Conservation (phyloP, 2,329 filamentous ascomycete species). For the Trichoderma arundinaceum region DNA sequence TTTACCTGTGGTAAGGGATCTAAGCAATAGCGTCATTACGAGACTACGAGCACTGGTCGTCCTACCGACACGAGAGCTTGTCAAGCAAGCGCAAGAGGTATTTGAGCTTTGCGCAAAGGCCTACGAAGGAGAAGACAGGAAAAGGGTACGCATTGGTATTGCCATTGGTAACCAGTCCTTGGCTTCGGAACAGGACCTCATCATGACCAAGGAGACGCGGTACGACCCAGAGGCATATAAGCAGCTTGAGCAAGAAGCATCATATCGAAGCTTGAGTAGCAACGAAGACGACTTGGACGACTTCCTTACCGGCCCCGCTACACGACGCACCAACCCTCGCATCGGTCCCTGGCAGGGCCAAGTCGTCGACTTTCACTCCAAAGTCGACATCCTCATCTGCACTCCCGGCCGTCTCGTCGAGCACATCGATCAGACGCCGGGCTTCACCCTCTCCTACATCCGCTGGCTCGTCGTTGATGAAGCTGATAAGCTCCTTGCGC, state of each 20-base stretch:
- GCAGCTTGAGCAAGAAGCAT: conserved; percentile 37
- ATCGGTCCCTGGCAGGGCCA: conserved; percentile 52
- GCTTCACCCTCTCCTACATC: conserved; percentile 78
- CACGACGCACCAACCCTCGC: conserved; percentile 39
- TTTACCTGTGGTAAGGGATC: conserved; percentile 78
- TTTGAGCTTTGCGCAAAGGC: conserved; percentile 75
- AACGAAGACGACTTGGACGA: conserved; percentile 36
- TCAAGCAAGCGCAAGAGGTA: conserved; percentile 80
- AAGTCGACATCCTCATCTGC: conserved; percentile 86
- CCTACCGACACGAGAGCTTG: conserved; percentile 88
- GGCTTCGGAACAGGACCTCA: conserved; percentile 61
- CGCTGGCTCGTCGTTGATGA: conserved; percentile 93
- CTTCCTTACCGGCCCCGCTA: conserved; percentile 28
- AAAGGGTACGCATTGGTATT: conserved; percentile 77
- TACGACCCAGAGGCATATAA: conserved; percentile 68
- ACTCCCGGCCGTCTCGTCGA: conserved; percentile 92
- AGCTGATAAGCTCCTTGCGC: conserved; percentile 87
- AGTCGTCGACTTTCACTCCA: conserved; percentile 69
- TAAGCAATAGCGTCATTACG: conserved; percentile 69
- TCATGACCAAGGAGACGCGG: conserved; percentile 54
- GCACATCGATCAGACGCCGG: conserved; percentile 81
- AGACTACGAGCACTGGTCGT: conserved; percentile 80
- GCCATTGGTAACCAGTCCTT: conserved; percentile 83
- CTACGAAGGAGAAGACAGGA: conserved; percentile 61
- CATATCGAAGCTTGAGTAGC: conserved; percentile 18